Evolutionary conservation across 768 basidiomycete species (phyloP).

Genomic region (Vararia minispora): DNA sequence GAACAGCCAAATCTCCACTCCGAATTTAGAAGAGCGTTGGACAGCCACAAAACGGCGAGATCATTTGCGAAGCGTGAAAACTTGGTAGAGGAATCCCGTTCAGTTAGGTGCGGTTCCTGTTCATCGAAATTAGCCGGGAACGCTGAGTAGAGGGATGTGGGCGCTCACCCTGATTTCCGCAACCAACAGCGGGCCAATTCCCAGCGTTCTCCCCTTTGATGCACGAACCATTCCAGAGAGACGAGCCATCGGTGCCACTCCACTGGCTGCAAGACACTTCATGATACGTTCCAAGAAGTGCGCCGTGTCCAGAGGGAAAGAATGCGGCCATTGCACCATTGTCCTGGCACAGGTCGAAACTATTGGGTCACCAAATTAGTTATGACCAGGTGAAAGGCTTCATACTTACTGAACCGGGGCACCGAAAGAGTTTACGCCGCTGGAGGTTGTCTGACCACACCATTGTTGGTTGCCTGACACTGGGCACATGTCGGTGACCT

Average conservation of each 20-base stretch:
- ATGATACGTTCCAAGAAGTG: conserved; percentile 38
- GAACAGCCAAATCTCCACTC: no score
- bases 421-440: conserved; percentile 31
- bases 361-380: conserved; percentile 13
- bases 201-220: conserved; percentile 35
- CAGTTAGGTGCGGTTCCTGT: no score
- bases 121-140: no score
- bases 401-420: conserved; percentile 37
- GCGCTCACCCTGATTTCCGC: conserved; percentile 45
- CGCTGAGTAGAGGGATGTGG: no score
- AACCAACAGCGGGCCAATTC: conserved; percentile 40
- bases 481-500: conserved; percentile 35
- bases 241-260: conserved; percentile 39
- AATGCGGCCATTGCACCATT: conserved; percentile 40
- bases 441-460: conserved; percentile 39
- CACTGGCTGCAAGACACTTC: conserved; percentile 50
- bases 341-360: conserved; percentile 53
- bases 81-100: no score
- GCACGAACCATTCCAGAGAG: conserved; percentile 39
- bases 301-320: conserved; percentile 45
- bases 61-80: no score
- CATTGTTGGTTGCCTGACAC: conserved; percentile 36
- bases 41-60: no score
- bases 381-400: neutral
- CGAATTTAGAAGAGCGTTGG: no score